phyloP scores from a whole-genome alignment of 2,329 filamentous ascomycete genomes.

The Parastagonospora avenae region DNA sequence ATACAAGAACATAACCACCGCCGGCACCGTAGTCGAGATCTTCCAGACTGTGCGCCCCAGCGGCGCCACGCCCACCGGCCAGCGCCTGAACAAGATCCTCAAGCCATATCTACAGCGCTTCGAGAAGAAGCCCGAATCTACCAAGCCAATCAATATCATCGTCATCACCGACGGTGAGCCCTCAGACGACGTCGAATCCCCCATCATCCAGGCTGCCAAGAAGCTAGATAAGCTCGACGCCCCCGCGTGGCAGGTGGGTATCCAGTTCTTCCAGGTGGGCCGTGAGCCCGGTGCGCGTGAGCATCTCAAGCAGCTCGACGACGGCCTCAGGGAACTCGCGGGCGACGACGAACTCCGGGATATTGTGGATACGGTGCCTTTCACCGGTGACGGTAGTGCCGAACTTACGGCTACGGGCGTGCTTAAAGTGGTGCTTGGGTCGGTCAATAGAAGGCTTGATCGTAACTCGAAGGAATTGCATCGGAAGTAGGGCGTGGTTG shows the following conservation, averaged over 20 bases:
- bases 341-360: slow-evolving; percentile 68
- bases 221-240: slow-evolving; percentile 73
- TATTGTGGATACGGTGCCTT: slow-evolving; percentile 91
- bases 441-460: slow-evolving; percentile 71
- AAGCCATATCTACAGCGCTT: slow-evolving; percentile 70
- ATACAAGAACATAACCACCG: slow-evolving; percentile 68
- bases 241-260: slow-evolving; percentile 79
- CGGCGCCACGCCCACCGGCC: slow-evolving; percentile 76
- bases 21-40: slow-evolving; percentile 66
- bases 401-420: slow-evolving; percentile 71
- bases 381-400: slow-evolving; percentile 59
- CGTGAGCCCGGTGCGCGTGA: slow-evolving; percentile 67
- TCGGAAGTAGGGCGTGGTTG: slow-evolving; percentile 5
- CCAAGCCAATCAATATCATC: slow-evolving; percentile 88
- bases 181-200: slow-evolving; percentile 74
- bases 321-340: slow-evolving; percentile 64
- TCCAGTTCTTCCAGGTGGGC: slow-evolving; percentile 97
- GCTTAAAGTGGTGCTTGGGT: slow-evolving; percentile 78
- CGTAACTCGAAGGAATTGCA: slow-evolving; percentile 47
- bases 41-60: slow-evolving; percentile 71
- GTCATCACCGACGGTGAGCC: slow-evolving; percentile 89
- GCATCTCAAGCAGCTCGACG: slow-evolving; percentile 75
- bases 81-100: slow-evolving; percentile 72
- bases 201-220: slow-evolving; percentile 68
- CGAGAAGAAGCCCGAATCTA: slow-evolving; percentile 53